Evolutionary conservation across 2,329 filamentous ascomycete species (phyloP).

Genomic region (Fusarium chuoi): DNA sequence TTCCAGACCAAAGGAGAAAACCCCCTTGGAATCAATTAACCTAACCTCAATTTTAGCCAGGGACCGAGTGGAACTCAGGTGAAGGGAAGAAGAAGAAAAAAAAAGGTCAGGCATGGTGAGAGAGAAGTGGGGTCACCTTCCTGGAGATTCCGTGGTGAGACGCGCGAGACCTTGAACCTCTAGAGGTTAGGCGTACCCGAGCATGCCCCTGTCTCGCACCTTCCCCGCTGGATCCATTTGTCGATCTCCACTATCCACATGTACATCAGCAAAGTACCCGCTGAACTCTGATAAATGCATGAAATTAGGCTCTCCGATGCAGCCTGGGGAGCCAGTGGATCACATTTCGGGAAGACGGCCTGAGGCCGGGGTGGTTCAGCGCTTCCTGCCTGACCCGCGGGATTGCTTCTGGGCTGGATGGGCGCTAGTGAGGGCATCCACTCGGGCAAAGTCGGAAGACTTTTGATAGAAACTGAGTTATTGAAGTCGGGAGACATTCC

Average conservation of each 20-base stretch:
- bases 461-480: slow-evolving; percentile 30
- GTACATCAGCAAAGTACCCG: neutral
- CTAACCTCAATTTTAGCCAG: slow-evolving; percentile 19
- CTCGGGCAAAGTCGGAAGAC: slow-evolving; percentile 42
- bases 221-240: slow-evolving; percentile 25
- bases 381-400: slow-evolving; percentile 36
- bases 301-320: slow-evolving; percentile 13
- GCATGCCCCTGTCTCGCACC: slow-evolving; percentile 26
- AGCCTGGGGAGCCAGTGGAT: slow-evolving; percentile 27
- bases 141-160: slow-evolving; percentile 42
- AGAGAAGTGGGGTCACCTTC: slow-evolving; percentile 24
- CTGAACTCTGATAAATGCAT: slow-evolving; percentile 30
- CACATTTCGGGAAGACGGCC: slow-evolving; percentile 24
- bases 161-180: slow-evolving; percentile 44
- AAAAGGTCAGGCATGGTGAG: slow-evolving; percentile 28
- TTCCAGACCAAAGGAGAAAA: neutral
- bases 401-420: slow-evolving; percentile 32
- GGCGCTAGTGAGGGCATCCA: slow-evolving; percentile 35
- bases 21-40: slow-evolving; percentile 6
- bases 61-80: slow-evolving; percentile 27
- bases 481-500: slow-evolving; percentile 40
- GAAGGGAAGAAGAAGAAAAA: slow-evolving; percentile 1
- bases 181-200: slow-evolving; percentile 47
- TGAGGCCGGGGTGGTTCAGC: slow-evolving; percentile 12
- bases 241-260: slow-evolving; percentile 12